Base-by-base conservation (phyloP, 805 yeast genomes). In the Candida lessepsii region DNA sequence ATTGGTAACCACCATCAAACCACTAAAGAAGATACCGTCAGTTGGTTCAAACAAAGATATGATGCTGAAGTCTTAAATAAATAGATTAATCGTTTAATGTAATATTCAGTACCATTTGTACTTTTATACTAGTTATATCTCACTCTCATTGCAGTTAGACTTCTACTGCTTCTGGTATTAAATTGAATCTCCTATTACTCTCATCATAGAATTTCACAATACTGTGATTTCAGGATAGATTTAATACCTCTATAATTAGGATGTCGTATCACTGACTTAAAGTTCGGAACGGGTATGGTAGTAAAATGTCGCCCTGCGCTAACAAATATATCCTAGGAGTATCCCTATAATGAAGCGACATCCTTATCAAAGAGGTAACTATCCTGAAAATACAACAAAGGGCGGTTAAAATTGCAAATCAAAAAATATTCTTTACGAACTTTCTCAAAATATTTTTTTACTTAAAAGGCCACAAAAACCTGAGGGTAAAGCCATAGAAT, bases 21-120 rank as follows among this genome's bases (percentile, higher is more conserved):
- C 70, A 72, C 75, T 72, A 87, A 84, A 79, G 95, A 86, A 68
- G 98, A 91, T 75, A 70, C 97, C 75, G 86, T 93, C 72, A 75
- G 79, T 71, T 93, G 99, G 99, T 93, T 93, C 93, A 93, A 93
- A 85, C 93, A 89, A 75, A 93, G 86, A 82, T 93, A 91, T 83
- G 99, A 93, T 76, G 99, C 99, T 71, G 95, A 89, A 64, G 99
- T 93, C 66, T 76, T 85, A 73, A 78, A 81, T 78, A 83, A 84
- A 75, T 83, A 82, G 71, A 26, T 34, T 3, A 29, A n/a, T n/a
- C n/a, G n/a, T n/a, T 32, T 32, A 21, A 32, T 21, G 18, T 20
- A 21, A 19, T 19, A 31, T 31, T 31, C 31, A 29, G 31, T 29
- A 16, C 23, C 23, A n/a, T n/a, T n/a, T n/a, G n/a, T n/a, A n/a